These are phyloP conservation scores for Coelastrella sp. DNA, from an alignment of 139 green algal genomes.

Conservation along the genomic window DNA sequence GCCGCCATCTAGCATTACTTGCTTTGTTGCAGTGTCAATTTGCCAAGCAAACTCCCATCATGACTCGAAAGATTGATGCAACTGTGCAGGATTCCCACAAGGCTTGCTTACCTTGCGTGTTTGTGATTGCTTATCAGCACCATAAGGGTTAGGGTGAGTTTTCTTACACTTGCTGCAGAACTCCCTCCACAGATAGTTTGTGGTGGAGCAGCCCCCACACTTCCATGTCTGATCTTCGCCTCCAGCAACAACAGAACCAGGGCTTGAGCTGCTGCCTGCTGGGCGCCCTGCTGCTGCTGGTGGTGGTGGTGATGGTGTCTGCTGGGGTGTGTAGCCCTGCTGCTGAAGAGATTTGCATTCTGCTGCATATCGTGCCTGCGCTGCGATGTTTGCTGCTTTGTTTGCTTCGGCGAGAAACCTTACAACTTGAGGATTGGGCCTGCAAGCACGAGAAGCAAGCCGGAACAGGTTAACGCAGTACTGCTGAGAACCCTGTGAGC, in stretches of 20 bases:
- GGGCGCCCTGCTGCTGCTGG: not conserved
- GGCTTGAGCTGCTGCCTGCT: not conserved
- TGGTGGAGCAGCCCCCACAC: conserved; percentile 41
- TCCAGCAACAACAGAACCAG: not conserved
- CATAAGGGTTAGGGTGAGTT: conserved; percentile 40
- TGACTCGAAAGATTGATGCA: too few species aligned
- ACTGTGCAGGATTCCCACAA: conserved; percentile 13
- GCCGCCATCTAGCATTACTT: too few species aligned
- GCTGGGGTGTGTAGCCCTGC: not conserved
- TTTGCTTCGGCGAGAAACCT: conserved; percentile 54
- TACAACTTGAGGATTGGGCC: conserved; percentile 40
- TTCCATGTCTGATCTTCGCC: conserved; percentile 49
- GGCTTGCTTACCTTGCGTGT: conserved; percentile 13
- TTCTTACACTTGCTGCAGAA: conserved; percentile 54
- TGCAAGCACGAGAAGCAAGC: too few species aligned
- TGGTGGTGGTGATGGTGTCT: not conserved
- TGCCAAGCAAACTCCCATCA: too few species aligned
- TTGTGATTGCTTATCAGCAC: conserved; percentile 16
- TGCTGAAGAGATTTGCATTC: conserved; percentile 5
- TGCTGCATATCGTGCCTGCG: not conserved
- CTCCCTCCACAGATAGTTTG: conserved; percentile 46
- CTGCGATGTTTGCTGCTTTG: conserved; percentile 49
- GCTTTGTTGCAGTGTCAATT: too few species aligned
- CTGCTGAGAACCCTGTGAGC: too few species aligned
- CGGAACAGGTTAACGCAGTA: too few species aligned